Evolutionary conservation across 345 rosid genomes (phyloP).

Genomic region (Salix purpurea): DNA sequence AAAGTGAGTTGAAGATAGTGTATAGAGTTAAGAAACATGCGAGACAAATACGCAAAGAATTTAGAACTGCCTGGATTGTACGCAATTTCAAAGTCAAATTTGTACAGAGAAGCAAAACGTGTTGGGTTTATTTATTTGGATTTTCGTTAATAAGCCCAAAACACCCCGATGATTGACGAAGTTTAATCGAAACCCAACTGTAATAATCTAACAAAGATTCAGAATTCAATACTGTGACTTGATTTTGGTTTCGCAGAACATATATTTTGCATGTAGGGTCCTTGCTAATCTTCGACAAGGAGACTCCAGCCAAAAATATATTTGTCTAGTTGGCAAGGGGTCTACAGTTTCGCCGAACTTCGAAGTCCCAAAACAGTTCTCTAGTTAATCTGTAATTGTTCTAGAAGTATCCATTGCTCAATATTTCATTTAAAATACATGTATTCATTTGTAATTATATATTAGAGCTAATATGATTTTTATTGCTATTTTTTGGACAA

Average conservation of each 20-base stretch:
- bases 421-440: no score
- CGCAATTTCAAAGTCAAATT: constrained; percentile 48
- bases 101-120: background rate
- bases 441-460: no score
- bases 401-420: no score
- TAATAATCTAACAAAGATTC: background rate
- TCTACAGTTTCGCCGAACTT: background rate
- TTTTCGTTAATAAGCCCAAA: constrained; percentile 10
- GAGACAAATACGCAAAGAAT: constrained; percentile 27
- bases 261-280: background rate
- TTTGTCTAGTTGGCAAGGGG: background rate
- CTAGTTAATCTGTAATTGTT: no score
- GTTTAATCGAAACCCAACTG: constrained; percentile 27
- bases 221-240: background rate
- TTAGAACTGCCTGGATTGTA: constrained; percentile 30
- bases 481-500: no score
- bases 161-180: constrained; percentile 17
- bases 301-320: background rate
- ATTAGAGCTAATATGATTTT: no score
- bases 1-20: constrained; percentile 13
- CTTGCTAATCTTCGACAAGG: background rate
- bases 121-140: background rate
- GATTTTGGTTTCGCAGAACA: background rate
- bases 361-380: background rate
- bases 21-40: constrained; percentile 14